Percentiles rank a stretch among this genome's conserved stretches.
Conservation (phyloP, 2,329 filamentous ascomycete species). For the Penicillium paneum region DNA sequence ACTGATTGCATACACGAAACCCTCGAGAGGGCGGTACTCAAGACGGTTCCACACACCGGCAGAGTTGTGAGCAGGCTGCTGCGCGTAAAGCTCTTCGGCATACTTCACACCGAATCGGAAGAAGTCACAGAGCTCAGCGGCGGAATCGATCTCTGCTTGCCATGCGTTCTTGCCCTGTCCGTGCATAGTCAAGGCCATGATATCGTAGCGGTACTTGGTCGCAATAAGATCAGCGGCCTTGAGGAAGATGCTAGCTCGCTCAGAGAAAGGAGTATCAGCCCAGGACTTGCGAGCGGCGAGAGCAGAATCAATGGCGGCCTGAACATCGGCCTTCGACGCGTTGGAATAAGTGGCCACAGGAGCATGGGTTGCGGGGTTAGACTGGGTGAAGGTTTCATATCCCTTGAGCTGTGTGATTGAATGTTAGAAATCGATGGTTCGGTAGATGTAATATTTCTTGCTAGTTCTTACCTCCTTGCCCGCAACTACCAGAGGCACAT, state of each 20-base stretch:
- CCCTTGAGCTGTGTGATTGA: slow-evolving; percentile 28
- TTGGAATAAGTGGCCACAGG: slow-evolving; percentile 81
- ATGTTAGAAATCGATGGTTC: not conserved
- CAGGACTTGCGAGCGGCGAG: slow-evolving; percentile 81
- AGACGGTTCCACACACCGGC: slow-evolving; percentile 86
- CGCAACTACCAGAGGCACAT: slow-evolving; percentile 78
- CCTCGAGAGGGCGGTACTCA: slow-evolving; percentile 85
- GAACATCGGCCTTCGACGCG: slow-evolving; percentile 72
- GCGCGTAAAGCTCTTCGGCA: slow-evolving; percentile 82
- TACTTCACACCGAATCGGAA: slow-evolving; percentile 89
- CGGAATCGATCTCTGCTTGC: slow-evolving; percentile 98
- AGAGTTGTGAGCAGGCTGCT: slow-evolving; percentile 81
- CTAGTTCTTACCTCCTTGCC: slow-evolving; percentile 66
- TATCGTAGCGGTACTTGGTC: slow-evolving; percentile 90
- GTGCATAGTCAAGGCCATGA: slow-evolving; percentile 94
- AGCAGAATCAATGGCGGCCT: slow-evolving; percentile 75
- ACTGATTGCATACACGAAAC: slow-evolving; percentile 90
- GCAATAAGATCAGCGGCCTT: slow-evolving; percentile 91
- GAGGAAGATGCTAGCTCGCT: slow-evolving; percentile 88
- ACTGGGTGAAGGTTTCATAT: slow-evolving; percentile 55
- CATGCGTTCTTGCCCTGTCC: slow-evolving; percentile 98
- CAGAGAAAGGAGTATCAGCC: slow-evolving; percentile 82
- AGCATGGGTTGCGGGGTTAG: slow-evolving; percentile 78
- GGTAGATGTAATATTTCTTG: not conserved
- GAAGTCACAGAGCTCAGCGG: slow-evolving; percentile 90